Conservation (phyloP, 2,329 filamentous ascomycete species). For the Trematosphaeria pertusa region DNA sequence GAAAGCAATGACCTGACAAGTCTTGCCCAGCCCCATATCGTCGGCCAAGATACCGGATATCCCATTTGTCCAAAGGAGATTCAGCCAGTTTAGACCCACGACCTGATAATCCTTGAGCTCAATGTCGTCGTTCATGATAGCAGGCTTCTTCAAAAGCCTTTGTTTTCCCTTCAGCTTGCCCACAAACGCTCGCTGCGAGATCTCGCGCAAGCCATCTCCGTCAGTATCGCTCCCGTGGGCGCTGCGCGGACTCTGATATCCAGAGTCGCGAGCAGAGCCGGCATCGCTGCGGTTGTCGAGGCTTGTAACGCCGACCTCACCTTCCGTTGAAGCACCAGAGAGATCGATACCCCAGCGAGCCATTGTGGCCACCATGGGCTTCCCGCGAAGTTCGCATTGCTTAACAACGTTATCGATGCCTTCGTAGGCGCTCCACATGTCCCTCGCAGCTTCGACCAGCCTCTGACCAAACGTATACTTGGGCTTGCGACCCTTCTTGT, state of each 20-base stretch:
- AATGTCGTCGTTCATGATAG: conserved; percentile 76
- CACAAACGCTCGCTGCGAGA: conserved; percentile 33
- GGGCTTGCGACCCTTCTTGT: conserved; percentile 43
- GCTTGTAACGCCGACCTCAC: conserved; percentile 67
- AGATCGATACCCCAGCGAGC: conserved; percentile 72
- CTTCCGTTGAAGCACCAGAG: conserved; percentile 65
- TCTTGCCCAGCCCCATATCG: conserved; percentile 96
- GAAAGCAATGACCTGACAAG: conserved; percentile 93
- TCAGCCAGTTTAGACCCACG: conserved; percentile 94
- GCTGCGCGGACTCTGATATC: conserved; percentile 68
- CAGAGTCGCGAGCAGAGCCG: conserved; percentile 65
- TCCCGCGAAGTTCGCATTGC: conserved; percentile 75
- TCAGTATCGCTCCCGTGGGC: conserved; percentile 53
- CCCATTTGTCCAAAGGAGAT: conserved; percentile 77
- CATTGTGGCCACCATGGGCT: conserved; percentile 69
- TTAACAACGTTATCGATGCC: conserved; percentile 84
- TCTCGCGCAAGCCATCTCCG: conserved; percentile 51
- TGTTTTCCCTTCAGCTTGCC: conserved; percentile 46
- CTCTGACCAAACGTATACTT: conserved; percentile 68
- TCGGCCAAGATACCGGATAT: conserved; percentile 93
- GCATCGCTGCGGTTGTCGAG: conserved; percentile 54
- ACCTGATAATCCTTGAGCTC: conserved; percentile 92
- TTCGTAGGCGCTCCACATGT: conserved; percentile 80
- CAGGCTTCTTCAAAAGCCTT: conserved; percentile 70
- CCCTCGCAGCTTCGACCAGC: conserved; percentile 69